Base-by-base conservation (phyloP, 495 filamentous ascomycete genomes). In the Acidomyces sp. region DNA sequence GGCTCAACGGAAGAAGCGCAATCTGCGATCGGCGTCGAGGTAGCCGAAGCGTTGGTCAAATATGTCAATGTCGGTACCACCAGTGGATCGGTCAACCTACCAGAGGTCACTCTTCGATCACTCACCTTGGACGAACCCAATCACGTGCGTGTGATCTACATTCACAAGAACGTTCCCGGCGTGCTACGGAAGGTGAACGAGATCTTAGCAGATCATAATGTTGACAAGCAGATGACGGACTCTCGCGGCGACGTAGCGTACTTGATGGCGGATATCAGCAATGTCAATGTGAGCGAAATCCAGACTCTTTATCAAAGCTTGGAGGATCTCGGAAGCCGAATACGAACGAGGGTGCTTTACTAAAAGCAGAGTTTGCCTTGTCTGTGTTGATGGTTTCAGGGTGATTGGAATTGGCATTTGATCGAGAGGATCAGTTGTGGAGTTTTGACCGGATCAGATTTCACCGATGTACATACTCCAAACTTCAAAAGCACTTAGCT, bases 1-100 rank as follows among this genome's bases (percentile, higher is more conserved):
- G 90, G 90, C 23, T 92, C 82, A 62, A 99, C 92, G 3, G 92
- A 99, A 60, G 87, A 99, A 66, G 92, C 92, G 4, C 92, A 99
- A 63, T 76, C 83, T 38, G 88, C 92, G 6, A 99, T 96, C 57
- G 92, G 92, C 49, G 67, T 92, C 19, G 92, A 99, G 67, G 90
- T 99, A 28, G 74, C 71, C 30, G 77, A 90, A 9, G 79, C 85
- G 41, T 65, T 99, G 39, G 79, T 90, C 35, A 72, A 81, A 44
- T 96, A 95, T 57, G 87, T 96, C 57, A 99, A 85, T 62, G 80
- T 83, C 59, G 92, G 92, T 38, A 72, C 72, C 38, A 99, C 92
- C 15, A 61, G 85, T 33, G 85, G 83, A 43, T 80, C 90, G 49
- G 92, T 95, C 55, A 99, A 99, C 61, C 71, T 99, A 68, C 92